Base-by-base conservation (phyloP, 345 rosid genomes). In the Lumnitzera littorea region DNA sequence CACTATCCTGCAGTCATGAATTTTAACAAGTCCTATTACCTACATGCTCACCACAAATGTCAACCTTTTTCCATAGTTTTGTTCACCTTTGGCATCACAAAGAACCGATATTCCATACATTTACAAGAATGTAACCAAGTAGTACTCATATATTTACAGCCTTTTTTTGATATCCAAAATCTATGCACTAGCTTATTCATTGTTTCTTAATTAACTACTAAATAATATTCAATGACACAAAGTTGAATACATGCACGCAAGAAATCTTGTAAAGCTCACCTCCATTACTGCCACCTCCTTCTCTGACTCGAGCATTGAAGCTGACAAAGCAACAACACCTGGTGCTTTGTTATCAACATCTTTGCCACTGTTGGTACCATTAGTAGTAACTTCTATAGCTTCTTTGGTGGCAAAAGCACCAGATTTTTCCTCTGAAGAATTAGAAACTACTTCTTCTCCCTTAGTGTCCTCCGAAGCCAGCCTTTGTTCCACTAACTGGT, bases 191-290 rank as follows among this genome's bases (percentile, higher is more conserved):
- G 20, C 36, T 3, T 29, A 36, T 5, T 7, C 11, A 36, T 36
- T 36, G 43, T 36, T 36, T 36, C 43, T 9, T 7, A 27, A 5
- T 36, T 36, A 36, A 36, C 46, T 15, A 31, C 1, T 56, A 41
- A 36, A n/a, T 20, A 15, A 2, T 46, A 10, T 17, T 14, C 24
- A 58, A n/a, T 7, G 25, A 15, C 3, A 13, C 51, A 46, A 24
- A 46, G 43, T 36, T 36, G 43, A 36, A 36, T 36, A 27, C 12
- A 51, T 48, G 31, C 25, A 43, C 23, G 25, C 12, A 51, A 36
- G 20, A 25, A 29, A 57, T 56, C 46, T 11, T n/a, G 41, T 15
- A 16, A 70, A 60, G 24, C 70, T 62, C 48, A 81, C 91, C 79
- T 67, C 51, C 41, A 13, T 56, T 57, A 53, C 65, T 36, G 66